Evolutionary conservation across 192 early-diverging fungal species (phyloP).

Genomic region (Lobosporangium transversale): DNA sequence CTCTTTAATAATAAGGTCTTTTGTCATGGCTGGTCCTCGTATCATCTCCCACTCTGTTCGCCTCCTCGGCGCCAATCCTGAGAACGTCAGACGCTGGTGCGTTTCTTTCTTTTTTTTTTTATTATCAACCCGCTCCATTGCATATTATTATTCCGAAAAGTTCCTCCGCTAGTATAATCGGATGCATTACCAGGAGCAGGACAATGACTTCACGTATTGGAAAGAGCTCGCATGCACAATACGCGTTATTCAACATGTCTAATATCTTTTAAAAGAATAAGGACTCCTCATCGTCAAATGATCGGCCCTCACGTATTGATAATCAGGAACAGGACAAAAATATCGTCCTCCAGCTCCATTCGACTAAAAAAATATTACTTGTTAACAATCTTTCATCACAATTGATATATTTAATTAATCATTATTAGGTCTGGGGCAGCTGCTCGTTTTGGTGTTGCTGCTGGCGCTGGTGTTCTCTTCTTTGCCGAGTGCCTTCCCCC

Average conservation of each 20-base stretch:
- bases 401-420: neutral
- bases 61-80: constrained; percentile 50
- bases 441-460: constrained; percentile 44
- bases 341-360: too few species aligned
- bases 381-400: too few species aligned
- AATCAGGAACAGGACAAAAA: too few species aligned
- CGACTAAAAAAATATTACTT: too few species aligned
- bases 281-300: too few species aligned
- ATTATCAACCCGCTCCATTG: neutral
- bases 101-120: neutral
- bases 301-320: too few species aligned
- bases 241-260: too few species aligned
- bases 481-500: constrained; percentile 53
- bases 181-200: too few species aligned
- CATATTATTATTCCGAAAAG: neutral
- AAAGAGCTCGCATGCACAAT: too few species aligned
- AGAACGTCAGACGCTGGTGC: constrained; percentile 49
- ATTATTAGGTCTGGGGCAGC: constrained; percentile 33
- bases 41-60: constrained; percentile 48
- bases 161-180: neutral
- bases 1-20: neutral
- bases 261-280: too few species aligned
- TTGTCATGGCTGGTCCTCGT: constrained; percentile 55
- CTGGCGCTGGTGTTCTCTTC: constrained; percentile 50
- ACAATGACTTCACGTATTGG: too few species aligned